These are phyloP conservation scores for Hymenoscyphus salicellus DNA, from an alignment of 2,329 filamentous ascomycete species.

Conservation along the genomic window DNA sequence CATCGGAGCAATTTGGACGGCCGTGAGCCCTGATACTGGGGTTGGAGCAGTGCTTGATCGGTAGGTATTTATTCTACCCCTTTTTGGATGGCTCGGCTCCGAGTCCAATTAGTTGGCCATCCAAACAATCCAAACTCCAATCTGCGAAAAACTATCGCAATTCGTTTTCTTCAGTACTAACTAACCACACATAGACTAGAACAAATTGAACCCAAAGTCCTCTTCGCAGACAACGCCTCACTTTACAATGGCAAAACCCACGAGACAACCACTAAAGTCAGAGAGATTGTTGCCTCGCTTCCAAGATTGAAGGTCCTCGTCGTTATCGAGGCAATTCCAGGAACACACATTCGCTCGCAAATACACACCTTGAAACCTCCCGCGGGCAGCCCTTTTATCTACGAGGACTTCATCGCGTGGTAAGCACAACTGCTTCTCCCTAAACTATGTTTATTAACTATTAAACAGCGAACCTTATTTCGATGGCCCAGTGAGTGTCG, in stretches of 20 bases:
- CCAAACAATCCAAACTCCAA: background rate
- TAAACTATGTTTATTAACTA: background rate
- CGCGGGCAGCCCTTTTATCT: slow-evolving; percentile 25
- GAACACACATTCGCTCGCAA: slow-evolving; percentile 35
- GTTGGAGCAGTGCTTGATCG: slow-evolving; percentile 88
- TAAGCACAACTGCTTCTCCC: slow-evolving; percentile 12
- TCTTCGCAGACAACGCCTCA: slow-evolving; percentile 85
- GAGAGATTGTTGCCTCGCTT: slow-evolving; percentile 69
- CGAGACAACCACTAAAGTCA: slow-evolving; percentile 73
- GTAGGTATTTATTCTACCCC: background rate
- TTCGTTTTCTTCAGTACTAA: background rate
- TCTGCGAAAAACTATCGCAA: background rate
- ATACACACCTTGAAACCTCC: slow-evolving; percentile 22
- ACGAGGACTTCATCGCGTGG: slow-evolving; percentile 43
- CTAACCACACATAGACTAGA: slow-evolving; percentile 44
- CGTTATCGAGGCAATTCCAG: slow-evolving; percentile 65
- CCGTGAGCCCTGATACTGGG: slow-evolving; percentile 87
- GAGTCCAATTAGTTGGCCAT: background rate
- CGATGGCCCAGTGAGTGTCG: slow-evolving; percentile 77
- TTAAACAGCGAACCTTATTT: background rate
- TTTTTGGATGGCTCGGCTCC: background rate
- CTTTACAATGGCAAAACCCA: slow-evolving; percentile 91
- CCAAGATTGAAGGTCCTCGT: slow-evolving; percentile 63
- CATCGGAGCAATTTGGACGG: slow-evolving; percentile 87
- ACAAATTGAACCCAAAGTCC: slow-evolving; percentile 78